Evolutionary conservation across 176 grass and related monocot genomes (phyloP).

Genomic region (Triticum timopheevii): DNA sequence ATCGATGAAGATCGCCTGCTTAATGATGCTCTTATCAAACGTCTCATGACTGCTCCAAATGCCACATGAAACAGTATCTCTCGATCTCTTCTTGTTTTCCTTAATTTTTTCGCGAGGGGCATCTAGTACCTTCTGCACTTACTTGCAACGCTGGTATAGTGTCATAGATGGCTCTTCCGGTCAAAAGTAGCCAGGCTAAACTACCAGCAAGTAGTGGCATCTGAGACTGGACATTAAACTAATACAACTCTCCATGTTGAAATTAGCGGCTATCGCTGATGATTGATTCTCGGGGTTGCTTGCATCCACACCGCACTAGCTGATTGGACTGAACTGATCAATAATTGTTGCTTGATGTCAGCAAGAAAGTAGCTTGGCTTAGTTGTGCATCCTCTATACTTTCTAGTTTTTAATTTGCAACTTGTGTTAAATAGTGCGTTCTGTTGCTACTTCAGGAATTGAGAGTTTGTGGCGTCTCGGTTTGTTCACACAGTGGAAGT

Average conservation of each 20-base stretch:
- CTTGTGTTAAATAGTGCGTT: constrained; percentile 7
- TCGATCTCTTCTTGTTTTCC: too few relatives aligned
- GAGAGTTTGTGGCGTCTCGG: constrained; percentile 35
- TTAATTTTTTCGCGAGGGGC: not conserved
- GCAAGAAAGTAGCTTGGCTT: not conserved
- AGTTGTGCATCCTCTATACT: constrained; percentile 12
- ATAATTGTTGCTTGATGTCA: constrained; percentile 46
- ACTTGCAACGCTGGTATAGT: not conserved
- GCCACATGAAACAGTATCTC: constrained; percentile 9
- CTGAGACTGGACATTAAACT: not conserved
- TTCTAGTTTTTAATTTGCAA: constrained; percentile 10
- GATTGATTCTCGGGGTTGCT: constrained; percentile 30
- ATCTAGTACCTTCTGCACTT: constrained; percentile 24
- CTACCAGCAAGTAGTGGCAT: constrained; percentile 26
- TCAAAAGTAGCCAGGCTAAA: constrained; percentile 15
- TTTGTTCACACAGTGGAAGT: constrained; percentile 16
- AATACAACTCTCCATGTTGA: not conserved
- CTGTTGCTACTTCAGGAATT: constrained; percentile 10
- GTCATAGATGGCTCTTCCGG: not conserved
- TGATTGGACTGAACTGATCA: constrained; percentile 41
- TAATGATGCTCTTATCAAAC: constrained; percentile 23
- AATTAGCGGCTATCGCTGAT: not conserved
- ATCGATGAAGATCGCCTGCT: not conserved
- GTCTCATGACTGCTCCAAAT: constrained; percentile 33
- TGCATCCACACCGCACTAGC: constrained; percentile 19